Evolutionary conservation across 257 asterid genomes (phyloP), one percentile per base, ranked within the genome.

Genomic region (Forsythia viridissima): DNA sequence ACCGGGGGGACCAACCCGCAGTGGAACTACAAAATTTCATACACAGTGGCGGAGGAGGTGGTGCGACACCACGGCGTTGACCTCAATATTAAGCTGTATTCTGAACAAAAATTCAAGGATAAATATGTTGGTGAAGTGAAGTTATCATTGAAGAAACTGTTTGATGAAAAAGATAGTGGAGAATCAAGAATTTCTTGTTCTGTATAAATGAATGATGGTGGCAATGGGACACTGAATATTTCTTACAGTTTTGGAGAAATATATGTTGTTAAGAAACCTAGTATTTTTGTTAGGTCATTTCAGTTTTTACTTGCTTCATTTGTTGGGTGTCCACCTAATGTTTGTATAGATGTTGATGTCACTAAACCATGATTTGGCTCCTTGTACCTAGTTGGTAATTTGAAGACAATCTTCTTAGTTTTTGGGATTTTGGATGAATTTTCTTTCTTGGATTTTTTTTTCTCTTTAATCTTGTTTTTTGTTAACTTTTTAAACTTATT

Each of bases 81-180:
- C 3, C 40, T 77, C 21, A 8, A 6, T 6, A 46, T 68, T 12
- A 68, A 51, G 51, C 37, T 77, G 75, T 67, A 67, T 21, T 76
- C 39, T 40, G 6, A 67, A 0, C 46, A 74, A 16, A 41, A n/a
- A 2, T 18, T 77, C 5, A 57, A 55, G 36, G 75, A 77, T 48
- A 68, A 39, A 4, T 68, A 69, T n/a, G 39, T 77, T 4, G 80
- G 80, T 6, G 80, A 77, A 46, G 74, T 77, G 67, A 77, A 66
- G 10, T 18, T 76, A 30, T 21, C 8, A 5, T 61, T 76, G 66
- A 76, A 76, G 40, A 5, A 52, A 3, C 46, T 66, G 21, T 76
- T 78, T 30, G 77, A 57, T 73, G 75, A 79, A 12, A 4, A 0
- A 5, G 18, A 48, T 48, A 13, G 16, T 15, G 20, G 57, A 48